phyloP scores from a whole-genome alignment of 2,329 filamentous ascomycete genomes.

The Fusarium oligoseptatum region DNA sequence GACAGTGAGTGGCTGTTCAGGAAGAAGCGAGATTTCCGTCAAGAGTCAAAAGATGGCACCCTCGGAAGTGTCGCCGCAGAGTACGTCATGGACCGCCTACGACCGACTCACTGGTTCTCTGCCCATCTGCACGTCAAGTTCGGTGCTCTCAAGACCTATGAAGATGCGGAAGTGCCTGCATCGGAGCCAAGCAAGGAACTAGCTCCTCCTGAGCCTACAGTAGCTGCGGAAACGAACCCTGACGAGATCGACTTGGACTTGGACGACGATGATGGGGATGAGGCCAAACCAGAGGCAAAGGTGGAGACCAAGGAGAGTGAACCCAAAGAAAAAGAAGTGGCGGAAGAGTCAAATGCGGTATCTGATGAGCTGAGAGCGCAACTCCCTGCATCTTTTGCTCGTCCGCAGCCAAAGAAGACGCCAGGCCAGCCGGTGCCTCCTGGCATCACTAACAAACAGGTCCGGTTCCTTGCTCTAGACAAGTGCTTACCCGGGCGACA shows the following conservation, averaged over 20 bases:
- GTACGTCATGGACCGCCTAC: constrained; percentile 83
- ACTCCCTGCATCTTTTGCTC: constrained; percentile 81
- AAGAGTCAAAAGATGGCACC: constrained; percentile 80
- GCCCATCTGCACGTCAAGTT: constrained; percentile 95
- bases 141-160: constrained; percentile 74
- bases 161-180: constrained; percentile 53
- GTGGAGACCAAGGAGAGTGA: constrained; percentile 6
- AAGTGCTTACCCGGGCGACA: constrained; percentile 86
- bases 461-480: constrained; percentile 89
- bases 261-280: constrained; percentile 62
- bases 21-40: constrained; percentile 79
- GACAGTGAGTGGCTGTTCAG: constrained; percentile 76
- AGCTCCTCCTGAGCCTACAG: constrained; percentile 3
- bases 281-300: neutral
- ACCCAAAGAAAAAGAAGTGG: constrained; percentile 11
- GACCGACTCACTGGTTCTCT: constrained; percentile 91
- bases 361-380: constrained; percentile 77
- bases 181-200: constrained; percentile 23
- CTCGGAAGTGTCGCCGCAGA: constrained; percentile 86
- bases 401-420: constrained; percentile 53
- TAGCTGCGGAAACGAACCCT: constrained; percentile 61
- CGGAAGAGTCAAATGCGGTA: constrained; percentile 55
- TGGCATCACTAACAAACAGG: constrained; percentile 81
- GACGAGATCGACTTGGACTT: constrained; percentile 80
- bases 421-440: constrained; percentile 75